Evolutionary conservation across 2,329 filamentous ascomycete species (phyloP).

Genomic region (Talaromyces funiculosus): DNA sequence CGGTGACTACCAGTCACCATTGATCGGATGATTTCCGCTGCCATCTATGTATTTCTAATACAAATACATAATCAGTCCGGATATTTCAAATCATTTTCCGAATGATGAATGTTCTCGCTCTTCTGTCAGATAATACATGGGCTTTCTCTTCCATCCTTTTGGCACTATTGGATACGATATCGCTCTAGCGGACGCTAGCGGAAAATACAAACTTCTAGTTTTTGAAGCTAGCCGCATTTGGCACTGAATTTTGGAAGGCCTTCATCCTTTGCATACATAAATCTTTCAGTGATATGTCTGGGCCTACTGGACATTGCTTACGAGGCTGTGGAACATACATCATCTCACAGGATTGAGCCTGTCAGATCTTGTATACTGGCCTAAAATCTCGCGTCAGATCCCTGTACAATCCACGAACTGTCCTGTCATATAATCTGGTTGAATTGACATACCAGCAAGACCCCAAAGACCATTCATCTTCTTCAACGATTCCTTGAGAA

Average conservation of each 20-base stretch:
- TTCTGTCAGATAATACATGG: not conserved
- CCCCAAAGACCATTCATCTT: not conserved
- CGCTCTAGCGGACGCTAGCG: not conserved
- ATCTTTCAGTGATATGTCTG: too few relatives aligned
- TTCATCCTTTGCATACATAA: too few relatives aligned
- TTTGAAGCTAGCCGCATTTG: not conserved
- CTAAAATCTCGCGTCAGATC: not conserved
- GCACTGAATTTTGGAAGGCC: not conserved
- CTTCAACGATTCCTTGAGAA: not conserved
- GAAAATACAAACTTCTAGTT: too few relatives aligned
- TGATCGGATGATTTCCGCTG: not conserved
- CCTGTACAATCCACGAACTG: not conserved
- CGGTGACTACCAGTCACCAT: too few relatives aligned
- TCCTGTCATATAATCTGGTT: too few relatives aligned
- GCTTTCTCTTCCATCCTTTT: not conserved
- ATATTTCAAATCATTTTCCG: not conserved
- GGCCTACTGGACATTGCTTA: not conserved
- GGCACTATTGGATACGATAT: not conserved
- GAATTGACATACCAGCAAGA: slow-evolving; percentile 3
- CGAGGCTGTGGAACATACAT: not conserved
- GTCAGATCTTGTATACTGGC: not conserved
- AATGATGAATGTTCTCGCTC: not conserved
- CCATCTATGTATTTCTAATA: not conserved
- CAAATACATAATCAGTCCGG: not conserved
- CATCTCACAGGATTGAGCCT: not conserved